Conservation (phyloP, 2,329 filamentous ascomycete species). For the Tolypocladium nubicola region DNA sequence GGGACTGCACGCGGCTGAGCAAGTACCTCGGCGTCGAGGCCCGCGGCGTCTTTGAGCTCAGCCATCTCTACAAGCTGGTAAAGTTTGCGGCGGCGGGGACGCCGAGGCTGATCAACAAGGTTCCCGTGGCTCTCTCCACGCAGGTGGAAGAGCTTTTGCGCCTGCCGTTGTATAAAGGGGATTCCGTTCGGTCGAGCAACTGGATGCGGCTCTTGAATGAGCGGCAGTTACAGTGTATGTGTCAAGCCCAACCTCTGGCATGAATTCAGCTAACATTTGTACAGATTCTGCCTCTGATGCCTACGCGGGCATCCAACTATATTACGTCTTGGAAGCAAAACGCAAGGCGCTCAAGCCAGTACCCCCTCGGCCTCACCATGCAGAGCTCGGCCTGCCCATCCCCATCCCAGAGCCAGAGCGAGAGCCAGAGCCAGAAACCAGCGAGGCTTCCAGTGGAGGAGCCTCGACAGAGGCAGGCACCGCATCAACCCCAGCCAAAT, state of each 20-base stretch:
- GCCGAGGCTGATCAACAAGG: slow-evolving; percentile 53
- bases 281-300: slow-evolving; percentile 71
- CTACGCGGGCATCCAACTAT: slow-evolving; percentile 69
- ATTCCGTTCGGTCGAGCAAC: slow-evolving; percentile 58
- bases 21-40: slow-evolving; percentile 56
- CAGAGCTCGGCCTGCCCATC: slow-evolving; percentile 57
- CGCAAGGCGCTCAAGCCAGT: slow-evolving; percentile 55
- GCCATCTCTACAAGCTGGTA: slow-evolving; percentile 70
- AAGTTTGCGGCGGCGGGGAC: slow-evolving; percentile 45
- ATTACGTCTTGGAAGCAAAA: slow-evolving; percentile 57
- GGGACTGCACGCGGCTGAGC: slow-evolving; percentile 57
- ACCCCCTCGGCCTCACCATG: slow-evolving; percentile 59
- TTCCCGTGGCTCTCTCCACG: slow-evolving; percentile 51
- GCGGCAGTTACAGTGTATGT: slow-evolving; percentile 61
- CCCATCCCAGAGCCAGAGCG: slow-evolving; percentile 23
- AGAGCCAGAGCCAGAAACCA: background rate
- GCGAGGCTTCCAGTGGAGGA: background rate
- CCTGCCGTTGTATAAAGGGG: slow-evolving; percentile 66
- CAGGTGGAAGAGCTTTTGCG: slow-evolving; percentile 63
- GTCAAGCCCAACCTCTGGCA: background rate
- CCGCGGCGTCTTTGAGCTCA: slow-evolving; percentile 66
- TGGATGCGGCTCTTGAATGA: slow-evolving; percentile 57
- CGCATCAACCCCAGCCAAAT: background rate
- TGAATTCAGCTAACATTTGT: background rate
- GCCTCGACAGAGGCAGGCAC: background rate